These are phyloP conservation scores for Castanea crenata DNA, from an alignment of 306 rosid genomes.

Conservation along the genomic window DNA sequence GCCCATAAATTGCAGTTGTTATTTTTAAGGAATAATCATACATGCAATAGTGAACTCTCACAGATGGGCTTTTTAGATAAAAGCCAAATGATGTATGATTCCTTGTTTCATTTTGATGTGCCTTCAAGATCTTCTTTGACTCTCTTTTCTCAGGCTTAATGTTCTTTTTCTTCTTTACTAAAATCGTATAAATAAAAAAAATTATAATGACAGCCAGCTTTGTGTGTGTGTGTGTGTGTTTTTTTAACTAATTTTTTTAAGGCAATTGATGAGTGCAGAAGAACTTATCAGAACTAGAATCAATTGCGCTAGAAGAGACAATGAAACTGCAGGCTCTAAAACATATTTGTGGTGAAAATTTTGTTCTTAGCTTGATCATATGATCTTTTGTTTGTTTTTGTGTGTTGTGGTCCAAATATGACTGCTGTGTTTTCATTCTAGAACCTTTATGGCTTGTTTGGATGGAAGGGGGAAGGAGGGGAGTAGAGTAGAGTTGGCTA, in stretches of 20 bases:
- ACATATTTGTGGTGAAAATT: no score
- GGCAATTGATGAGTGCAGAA: neutral
- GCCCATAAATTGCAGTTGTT: neutral
- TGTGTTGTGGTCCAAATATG: neutral
- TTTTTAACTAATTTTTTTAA: neutral
- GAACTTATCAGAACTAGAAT: neutral
- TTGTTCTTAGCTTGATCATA: no score
- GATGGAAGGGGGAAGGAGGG: no score
- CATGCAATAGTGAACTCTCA: no score
- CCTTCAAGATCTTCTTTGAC: neutral
- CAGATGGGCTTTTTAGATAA: neutral
- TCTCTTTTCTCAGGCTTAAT: neutral
- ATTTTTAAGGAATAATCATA: no score
- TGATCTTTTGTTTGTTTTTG: no score
- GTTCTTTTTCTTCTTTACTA: neutral
- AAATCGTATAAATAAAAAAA: neutral
- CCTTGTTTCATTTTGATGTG: neutral
- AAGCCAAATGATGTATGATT: neutral
- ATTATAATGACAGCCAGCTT: neutral
- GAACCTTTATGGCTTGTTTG: no score
- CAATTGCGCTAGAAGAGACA: neutral
- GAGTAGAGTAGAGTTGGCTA: no score
- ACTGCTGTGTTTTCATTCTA: neutral
- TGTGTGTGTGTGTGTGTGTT: neutral
- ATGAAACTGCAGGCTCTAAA: neutral